These are phyloP conservation scores for Cordyceps fumosorosea DNA, from an alignment of 2,329 filamentous ascomycete genomes.

Conservation along the genomic window DNA sequence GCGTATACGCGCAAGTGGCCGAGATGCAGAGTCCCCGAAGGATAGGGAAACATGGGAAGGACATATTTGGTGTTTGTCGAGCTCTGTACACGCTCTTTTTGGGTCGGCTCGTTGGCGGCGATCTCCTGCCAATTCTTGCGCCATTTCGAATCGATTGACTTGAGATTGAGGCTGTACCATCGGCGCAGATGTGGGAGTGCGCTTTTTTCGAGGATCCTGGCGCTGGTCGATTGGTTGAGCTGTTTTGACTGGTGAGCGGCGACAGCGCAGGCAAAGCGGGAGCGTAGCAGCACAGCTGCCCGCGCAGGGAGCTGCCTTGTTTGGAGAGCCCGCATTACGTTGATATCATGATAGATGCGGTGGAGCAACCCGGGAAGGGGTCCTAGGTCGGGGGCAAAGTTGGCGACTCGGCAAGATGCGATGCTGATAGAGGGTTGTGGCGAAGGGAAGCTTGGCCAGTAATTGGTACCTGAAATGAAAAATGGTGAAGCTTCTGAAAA, in stretches of 20 bases:
- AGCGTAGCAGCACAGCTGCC: background rate
- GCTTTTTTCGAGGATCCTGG: background rate
- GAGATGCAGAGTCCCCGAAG: slow-evolving; percentile 78
- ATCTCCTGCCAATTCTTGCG: slow-evolving; percentile 16
- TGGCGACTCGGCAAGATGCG: background rate
- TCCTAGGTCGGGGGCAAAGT: background rate
- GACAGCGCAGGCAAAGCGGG: background rate
- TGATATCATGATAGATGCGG: background rate
- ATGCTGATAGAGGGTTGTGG: background rate
- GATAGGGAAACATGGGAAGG: slow-evolving; percentile 90
- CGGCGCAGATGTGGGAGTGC: slow-evolving; percentile 16
- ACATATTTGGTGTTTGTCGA: slow-evolving; percentile 52
- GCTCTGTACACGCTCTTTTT: slow-evolving; percentile 14
- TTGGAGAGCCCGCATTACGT: background rate
- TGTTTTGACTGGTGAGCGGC: background rate
- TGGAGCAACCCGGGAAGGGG: background rate
- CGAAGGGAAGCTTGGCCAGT: background rate
- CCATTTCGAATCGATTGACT: slow-evolving; percentile 29
- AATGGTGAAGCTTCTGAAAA: background rate
- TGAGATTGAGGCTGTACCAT: slow-evolving; percentile 40
- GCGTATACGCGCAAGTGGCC: slow-evolving; percentile 86
- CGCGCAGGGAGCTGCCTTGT: background rate
- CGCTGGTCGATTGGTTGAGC: background rate
- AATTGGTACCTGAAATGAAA: background rate
- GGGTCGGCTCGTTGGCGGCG: slow-evolving; percentile 14